A percentile compares a stretch with the other conserved stretches of the same genome.
These are phyloP conservation scores for Murraya paniculata DNA, from an alignment of 345 rosid species.

Conservation along the genomic window DNA sequence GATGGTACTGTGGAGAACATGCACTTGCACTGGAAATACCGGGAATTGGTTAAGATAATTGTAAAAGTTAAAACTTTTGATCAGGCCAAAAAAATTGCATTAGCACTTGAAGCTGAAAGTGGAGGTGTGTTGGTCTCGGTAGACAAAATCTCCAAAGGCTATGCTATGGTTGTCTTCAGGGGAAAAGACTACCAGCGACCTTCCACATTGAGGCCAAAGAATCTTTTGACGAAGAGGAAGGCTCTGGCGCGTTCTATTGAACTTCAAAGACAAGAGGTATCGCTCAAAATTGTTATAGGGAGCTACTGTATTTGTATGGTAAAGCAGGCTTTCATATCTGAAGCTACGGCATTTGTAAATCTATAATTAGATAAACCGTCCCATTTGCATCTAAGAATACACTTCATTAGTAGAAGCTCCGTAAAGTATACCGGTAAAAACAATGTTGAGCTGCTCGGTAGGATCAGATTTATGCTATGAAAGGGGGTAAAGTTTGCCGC, in stretches of 20 bases:
- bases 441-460: not conserved
- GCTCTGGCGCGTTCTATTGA: constrained; percentile 96
- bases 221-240: constrained; percentile 92
- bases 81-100: constrained; percentile 73
- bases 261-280: constrained; percentile 89
- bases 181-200: constrained; percentile 90
- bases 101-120: constrained; percentile 96
- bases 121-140: constrained; percentile 90
- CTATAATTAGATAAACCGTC: not conserved
- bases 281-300: constrained; percentile 1
- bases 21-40: constrained; percentile 98
- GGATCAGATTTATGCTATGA: not conserved
- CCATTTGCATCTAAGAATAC: constrained; percentile 9
- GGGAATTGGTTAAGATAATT: constrained; percentile 83
- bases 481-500: not conserved
- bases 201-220: constrained; percentile 70
- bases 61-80: constrained; percentile 73
- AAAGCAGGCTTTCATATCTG: not conserved
- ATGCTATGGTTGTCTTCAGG: constrained; percentile 75
- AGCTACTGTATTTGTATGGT: constrained; percentile 1
- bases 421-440: not conserved
- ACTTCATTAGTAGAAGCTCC: not conserved
- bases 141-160: constrained; percentile 89
- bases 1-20: constrained; percentile 97
- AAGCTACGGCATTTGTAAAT: constrained; percentile 6